A percentile compares a stretch with the other conserved stretches of the same genome.
phyloP scores from a whole-genome alignment of 1,139 yeast genomes.

The Yamadazyma triangularis region DNA sequence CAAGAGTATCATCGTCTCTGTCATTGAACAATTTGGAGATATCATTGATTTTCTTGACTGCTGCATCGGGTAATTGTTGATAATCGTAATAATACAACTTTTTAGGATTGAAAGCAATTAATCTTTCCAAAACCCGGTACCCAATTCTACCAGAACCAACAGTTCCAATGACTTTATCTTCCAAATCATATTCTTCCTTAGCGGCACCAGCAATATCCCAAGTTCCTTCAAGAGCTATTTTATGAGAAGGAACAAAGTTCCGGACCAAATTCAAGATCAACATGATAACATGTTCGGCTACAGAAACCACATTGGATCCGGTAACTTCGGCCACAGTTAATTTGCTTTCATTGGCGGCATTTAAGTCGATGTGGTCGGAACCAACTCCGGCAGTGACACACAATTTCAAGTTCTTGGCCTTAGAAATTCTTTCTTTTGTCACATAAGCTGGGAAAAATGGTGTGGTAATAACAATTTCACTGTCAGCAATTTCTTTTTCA shows the following conservation, averaged over 20 bases:
- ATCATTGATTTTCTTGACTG: slow-evolving; percentile 47
- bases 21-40: slow-evolving; percentile 38
- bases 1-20: slow-evolving; percentile 34
- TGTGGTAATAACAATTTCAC: slow-evolving; percentile 74
- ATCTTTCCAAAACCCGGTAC: slow-evolving; percentile 67
- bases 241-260: slow-evolving; percentile 77
- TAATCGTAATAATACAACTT: slow-evolving; percentile 73
- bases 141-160: slow-evolving; percentile 87
- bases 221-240: slow-evolving; percentile 53
- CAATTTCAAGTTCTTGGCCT: slow-evolving; percentile 70
- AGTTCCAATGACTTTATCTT: slow-evolving; percentile 71
- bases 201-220: slow-evolving; percentile 84
- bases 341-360: slow-evolving; percentile 60
- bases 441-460: slow-evolving; percentile 85
- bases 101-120: slow-evolving; percentile 70
- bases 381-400: slow-evolving; percentile 84
- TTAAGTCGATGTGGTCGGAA: slow-evolving; percentile 73
- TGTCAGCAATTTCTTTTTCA: slow-evolving; percentile 63
- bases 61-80: slow-evolving; percentile 59
- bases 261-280: slow-evolving; percentile 68
- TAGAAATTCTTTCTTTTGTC: slow-evolving; percentile 58
- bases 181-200: slow-evolving; percentile 69
- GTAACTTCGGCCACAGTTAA: slow-evolving; percentile 77
- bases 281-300: slow-evolving; percentile 79
- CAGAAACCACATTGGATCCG: slow-evolving; percentile 76